Evolutionary conservation across 2,329 filamentous ascomycete genomes (phyloP), one percentile per base, ranked within the genome.

Genomic region (Golovinomyces cichoracearum): DNA sequence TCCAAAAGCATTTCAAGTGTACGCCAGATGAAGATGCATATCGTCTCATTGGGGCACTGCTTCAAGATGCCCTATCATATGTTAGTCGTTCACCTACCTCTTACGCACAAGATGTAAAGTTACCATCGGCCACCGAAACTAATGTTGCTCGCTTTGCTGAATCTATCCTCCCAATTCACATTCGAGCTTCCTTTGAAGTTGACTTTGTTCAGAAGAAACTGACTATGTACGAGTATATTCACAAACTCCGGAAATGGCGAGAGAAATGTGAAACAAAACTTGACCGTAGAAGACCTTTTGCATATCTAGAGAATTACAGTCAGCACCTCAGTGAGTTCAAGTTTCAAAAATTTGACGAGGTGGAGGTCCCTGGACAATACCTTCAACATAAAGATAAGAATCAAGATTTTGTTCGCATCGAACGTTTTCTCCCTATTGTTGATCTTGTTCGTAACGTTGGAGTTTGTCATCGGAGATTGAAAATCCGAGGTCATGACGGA

Each of bases 1-100:
- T 98, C 51, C 82, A 90, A 63, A 95, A 95, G 69, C 81, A 95
- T 64, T 98, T 98, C 73, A 98, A 98, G 66, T 95, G 90, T 58
- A 88, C 88, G 13, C 88, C 88, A 0, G 90, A 99, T 58, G 90
- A 99, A 62, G 90, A 99, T 66, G 92, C 90, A 1, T 95, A 95
- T 63, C 75, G 90, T 46, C 71, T 99, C 15, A 98, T 98, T 55
- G 88, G 95, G n/a, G 92, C 90, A 2, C 68, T 99, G 10, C 74
- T 98, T 21, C 98, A 98, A 61, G 90, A 99, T 63, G 90, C 84
- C 0, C 66, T 98, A 48, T 84, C 84, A 25, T 94, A 94, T 57
- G 84, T 95, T 38, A 84, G 83, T 54, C 78, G 88, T 45, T 83
- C 83, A 63, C 88, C 88, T 10, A 72, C 73, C 13, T 83, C 83